A percentile compares a stretch with the other conserved stretches of the same genome.
Conservation (phyloP, 2,329 filamentous ascomycete genomes). For the Magnaporthiopsis rhizophila region DNA sequence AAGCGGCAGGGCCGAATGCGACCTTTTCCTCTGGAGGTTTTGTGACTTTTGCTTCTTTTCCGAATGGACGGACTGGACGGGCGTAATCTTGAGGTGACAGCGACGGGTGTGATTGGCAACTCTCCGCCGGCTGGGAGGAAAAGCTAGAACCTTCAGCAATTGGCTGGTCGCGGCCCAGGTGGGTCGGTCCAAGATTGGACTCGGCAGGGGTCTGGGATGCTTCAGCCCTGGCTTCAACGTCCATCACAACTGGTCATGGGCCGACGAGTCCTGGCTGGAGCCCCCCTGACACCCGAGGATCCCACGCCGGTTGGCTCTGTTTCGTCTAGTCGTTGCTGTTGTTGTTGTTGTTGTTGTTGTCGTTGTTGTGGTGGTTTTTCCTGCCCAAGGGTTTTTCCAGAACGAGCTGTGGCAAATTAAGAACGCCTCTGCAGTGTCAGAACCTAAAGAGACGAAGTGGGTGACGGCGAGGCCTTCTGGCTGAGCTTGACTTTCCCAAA, state of each 20-base stretch:
- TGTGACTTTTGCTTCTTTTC: background rate
- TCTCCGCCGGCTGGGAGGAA: background rate
- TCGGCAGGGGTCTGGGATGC: background rate
- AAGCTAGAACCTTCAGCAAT: background rate
- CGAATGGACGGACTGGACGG: background rate
- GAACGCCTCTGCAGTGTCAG: background rate
- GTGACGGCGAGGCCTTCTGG: background rate
- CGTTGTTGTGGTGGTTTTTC: background rate
- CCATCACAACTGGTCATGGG: background rate
- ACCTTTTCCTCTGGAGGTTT: background rate
- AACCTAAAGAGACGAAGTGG: background rate
- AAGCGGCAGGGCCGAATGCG: background rate
- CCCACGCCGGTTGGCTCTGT: background rate
- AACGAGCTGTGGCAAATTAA: background rate
- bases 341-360: background rate
- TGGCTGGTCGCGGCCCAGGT: background rate
- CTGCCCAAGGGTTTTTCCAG: background rate
- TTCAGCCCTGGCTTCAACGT: background rate
- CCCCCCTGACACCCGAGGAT: background rate
- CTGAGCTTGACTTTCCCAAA: background rate
- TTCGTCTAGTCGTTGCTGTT: constrained; percentile 2
- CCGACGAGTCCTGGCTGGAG: background rate
- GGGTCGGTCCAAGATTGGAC: background rate
- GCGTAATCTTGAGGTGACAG: background rate
- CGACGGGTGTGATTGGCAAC: background rate